Evolutionary conservation across 805 yeast genomes (phyloP), one percentile per base, ranked within the genome.

Genomic region (Ogataea nitratoaversa): DNA sequence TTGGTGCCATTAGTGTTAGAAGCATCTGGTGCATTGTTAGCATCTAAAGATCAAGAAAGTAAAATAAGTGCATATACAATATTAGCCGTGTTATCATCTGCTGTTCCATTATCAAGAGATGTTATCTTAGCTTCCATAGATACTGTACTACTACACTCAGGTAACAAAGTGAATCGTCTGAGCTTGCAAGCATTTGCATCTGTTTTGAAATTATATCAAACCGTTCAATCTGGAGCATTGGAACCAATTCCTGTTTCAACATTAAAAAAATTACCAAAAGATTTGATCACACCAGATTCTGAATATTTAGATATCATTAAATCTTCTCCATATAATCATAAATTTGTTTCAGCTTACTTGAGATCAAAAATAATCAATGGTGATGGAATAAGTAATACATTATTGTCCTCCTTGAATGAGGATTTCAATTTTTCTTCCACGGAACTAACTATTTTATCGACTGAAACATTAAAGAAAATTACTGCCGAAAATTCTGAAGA

Each of bases 1-100:
- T 56, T 71, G 19, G 69, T 81, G 30, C 86, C 89, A 3, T 52
- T 72, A 3, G 62, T 81, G 14, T 66, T 85, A 48, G 83, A 80
- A 54, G 65, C 72, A 1, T 66, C 79, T 13, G 85, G 84, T 16
- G 67, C 70, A 41, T 62, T 84, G 30, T 62, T 83, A 44, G 63
- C 65, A 2, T 66, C 78, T 6, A 43, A 63, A 11, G 64, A 63
- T 40, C 63, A 68, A 8, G 95, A 87, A 53, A 72, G 82, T 37
- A 93, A 85, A 59, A 72, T 87, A 43, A 82, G 96, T 16, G 88
- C 91, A 2, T 91, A 86, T 59, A 84, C 95, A 35, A 69, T 89
- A 12, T 58, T 91, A 19, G 76, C 91, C 0, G 96, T 91, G 2
- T 66, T 90, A 37, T 75, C 84, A 5, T 71, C 91, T 3, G 82